Conservation (phyloP, 148 eudicot genomes). For the Suaeda aralocaspica region DNA sequence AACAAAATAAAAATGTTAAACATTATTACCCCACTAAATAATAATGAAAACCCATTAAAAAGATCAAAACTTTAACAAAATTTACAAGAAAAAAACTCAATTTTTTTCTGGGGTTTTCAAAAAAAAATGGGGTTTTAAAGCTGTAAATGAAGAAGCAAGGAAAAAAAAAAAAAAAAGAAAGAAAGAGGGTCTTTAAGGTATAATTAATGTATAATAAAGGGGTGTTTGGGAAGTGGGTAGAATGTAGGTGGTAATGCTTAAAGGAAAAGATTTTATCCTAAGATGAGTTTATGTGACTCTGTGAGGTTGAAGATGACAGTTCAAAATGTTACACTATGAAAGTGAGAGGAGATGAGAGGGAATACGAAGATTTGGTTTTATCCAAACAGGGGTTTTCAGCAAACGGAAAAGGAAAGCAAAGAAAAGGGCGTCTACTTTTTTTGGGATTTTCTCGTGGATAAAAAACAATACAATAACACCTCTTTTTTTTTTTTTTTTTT, state of each 20-base stretch:
- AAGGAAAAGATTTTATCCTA: not conserved
- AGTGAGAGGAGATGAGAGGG: too few species aligned
- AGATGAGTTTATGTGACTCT: constrained; percentile 13
- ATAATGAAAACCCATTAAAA: not conserved
- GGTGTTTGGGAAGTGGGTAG: constrained; percentile 1
- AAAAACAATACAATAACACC: too few species aligned
- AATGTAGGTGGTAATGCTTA: constrained; percentile 11
- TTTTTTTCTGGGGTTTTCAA: not conserved
- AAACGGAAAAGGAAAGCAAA: constrained; percentile 13
- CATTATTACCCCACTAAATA: not conserved
- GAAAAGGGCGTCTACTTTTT: not conserved
- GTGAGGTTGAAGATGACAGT: constrained; percentile 22
- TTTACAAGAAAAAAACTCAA: not conserved
- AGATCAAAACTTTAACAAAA: not conserved
- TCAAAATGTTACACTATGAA: constrained; percentile 15
- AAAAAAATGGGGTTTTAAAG: not conserved
- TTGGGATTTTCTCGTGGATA: constrained; percentile 30
- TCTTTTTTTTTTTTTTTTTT: not conserved
- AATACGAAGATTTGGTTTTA: not conserved
- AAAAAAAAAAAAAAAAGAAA: too few species aligned
- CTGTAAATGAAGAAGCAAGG: not conserved
- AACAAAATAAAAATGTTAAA: not conserved
- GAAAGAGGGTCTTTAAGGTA: too few species aligned
- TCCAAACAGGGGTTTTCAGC: constrained; percentile 1
- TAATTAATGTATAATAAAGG: not conserved